Conservation (phyloP, 1,139 yeast genomes). For the Hyphopichia fennica region DNA sequence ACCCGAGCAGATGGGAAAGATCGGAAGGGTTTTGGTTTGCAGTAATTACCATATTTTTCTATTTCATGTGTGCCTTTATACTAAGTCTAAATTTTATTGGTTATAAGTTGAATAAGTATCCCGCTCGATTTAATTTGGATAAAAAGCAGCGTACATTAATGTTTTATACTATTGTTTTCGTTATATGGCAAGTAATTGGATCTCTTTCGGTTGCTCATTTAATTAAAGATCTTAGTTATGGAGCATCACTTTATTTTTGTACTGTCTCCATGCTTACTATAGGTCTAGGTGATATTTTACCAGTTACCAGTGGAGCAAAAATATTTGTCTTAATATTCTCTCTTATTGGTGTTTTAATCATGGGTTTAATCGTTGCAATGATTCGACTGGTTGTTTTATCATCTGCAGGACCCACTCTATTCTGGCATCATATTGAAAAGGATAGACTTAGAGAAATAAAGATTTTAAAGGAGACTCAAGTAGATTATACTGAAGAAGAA, state of each 20-base stretch:
- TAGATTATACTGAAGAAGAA: conserved; percentile 30
- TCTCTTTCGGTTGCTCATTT: conserved; percentile 46
- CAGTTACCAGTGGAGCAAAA: conserved; percentile 51
- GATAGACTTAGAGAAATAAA: conserved; percentile 18
- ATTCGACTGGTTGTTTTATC: conserved; percentile 63
- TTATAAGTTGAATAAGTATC: conserved; percentile 56
- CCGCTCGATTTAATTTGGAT: conserved; percentile 66
- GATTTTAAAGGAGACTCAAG: conserved; percentile 16
- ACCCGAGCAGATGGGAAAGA: conserved; percentile 17
- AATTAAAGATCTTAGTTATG: conserved; percentile 43
- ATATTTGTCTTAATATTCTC: conserved; percentile 64
- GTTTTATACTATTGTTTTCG: conserved; percentile 63
- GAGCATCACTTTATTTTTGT: conserved; percentile 68
- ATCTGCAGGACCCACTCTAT: conserved; percentile 60
- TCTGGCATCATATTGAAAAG: conserved; percentile 60
- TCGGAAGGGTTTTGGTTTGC: conserved; percentile 83
- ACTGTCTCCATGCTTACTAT: conserved; percentile 72
- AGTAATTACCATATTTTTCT: conserved; percentile 59
- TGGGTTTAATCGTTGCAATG: conserved; percentile 73
- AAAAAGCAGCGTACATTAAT: conserved; percentile 69
- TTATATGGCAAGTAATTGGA: conserved; percentile 72
- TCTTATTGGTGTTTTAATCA: conserved; percentile 63
- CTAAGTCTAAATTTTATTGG: conserved; percentile 63
- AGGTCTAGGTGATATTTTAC: conserved; percentile 75
- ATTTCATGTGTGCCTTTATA: conserved; percentile 54